phyloP scores from a whole-genome alignment of 2,329 filamentous ascomycete species.

The Ophiostoma quercus region DNA sequence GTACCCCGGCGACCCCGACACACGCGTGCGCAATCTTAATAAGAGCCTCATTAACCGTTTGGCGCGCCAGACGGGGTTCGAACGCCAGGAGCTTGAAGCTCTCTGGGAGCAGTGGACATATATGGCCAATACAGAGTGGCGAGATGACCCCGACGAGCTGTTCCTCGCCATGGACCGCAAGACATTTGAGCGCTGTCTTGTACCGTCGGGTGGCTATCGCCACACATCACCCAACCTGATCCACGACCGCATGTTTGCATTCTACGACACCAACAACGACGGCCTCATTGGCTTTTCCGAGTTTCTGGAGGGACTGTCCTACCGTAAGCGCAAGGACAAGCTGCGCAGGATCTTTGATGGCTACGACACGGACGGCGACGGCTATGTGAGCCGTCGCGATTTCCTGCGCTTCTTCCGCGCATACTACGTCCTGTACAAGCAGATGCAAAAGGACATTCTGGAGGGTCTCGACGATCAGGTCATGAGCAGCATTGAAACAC shows the following conservation, averaged over 20 bases:
- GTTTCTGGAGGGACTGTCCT: slow-evolving; percentile 77
- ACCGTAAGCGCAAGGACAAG: slow-evolving; percentile 44
- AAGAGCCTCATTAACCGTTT: slow-evolving; percentile 62
- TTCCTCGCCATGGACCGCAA: slow-evolving; percentile 81
- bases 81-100: slow-evolving; percentile 82
- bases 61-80: slow-evolving; percentile 68
- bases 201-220: slow-evolving; percentile 74
- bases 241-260: slow-evolving; percentile 93
- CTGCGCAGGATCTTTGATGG: slow-evolving; percentile 53
- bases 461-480: slow-evolving; percentile 73
- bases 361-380: slow-evolving; percentile 86
- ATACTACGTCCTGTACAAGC: slow-evolving; percentile 84
- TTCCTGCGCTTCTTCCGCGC: slow-evolving; percentile 88
- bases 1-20: slow-evolving; percentile 82
- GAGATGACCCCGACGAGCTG: slow-evolving; percentile 71
- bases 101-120: slow-evolving; percentile 97
- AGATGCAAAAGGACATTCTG: slow-evolving; percentile 79
- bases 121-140: slow-evolving; percentile 80
- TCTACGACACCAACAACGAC: slow-evolving; percentile 89
- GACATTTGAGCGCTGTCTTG: slow-evolving; percentile 86
- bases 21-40: slow-evolving; percentile 62
- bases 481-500: slow-evolving; percentile 67
- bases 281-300: slow-evolving; percentile 88
- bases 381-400: slow-evolving; percentile 77
- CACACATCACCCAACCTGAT: slow-evolving; percentile 81